These are phyloP conservation scores for Fusarium foetens DNA, from an alignment of 2,329 filamentous ascomycete species.

Conservation along the genomic window DNA sequence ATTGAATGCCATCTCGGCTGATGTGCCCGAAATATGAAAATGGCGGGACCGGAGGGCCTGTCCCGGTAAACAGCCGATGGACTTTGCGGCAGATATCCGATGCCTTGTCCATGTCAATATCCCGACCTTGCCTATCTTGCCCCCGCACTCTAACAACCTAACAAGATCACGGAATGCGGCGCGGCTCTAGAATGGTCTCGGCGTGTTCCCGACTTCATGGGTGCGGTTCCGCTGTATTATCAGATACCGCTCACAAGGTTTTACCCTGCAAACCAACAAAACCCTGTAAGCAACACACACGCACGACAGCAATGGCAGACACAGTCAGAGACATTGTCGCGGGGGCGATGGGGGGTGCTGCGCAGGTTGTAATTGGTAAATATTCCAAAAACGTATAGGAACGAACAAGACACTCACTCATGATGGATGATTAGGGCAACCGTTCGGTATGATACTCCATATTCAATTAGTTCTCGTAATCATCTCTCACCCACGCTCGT, in stretches of 20 bases:
- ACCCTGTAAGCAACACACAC: background rate
- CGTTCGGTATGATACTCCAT: background rate
- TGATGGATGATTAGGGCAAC: background rate
- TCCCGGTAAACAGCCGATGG: background rate
- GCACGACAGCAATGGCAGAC: background rate
- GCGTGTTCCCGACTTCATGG: too few relatives aligned
- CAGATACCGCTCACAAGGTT: too few relatives aligned
- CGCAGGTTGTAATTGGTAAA: background rate
- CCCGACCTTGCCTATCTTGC: too few relatives aligned
- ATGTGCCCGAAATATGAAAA: background rate
- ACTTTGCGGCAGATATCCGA: too few relatives aligned
- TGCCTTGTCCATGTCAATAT: too few relatives aligned
- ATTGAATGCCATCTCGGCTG: background rate
- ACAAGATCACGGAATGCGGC: too few relatives aligned
- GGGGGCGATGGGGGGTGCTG: background rate
- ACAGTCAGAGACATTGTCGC: background rate
- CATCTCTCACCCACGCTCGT: background rate
- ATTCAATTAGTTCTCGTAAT: background rate
- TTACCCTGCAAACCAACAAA: too few relatives aligned
- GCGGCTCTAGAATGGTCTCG: too few relatives aligned
- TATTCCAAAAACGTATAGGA: rapidly evolving
- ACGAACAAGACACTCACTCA: background rate
- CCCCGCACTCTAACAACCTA: too few relatives aligned
- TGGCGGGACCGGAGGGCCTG: background rate
- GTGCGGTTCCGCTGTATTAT: too few relatives aligned